These are phyloP conservation scores for Fusarium sp. DNA, from an alignment of 2,329 filamentous ascomycete genomes.

Conservation along the genomic window DNA sequence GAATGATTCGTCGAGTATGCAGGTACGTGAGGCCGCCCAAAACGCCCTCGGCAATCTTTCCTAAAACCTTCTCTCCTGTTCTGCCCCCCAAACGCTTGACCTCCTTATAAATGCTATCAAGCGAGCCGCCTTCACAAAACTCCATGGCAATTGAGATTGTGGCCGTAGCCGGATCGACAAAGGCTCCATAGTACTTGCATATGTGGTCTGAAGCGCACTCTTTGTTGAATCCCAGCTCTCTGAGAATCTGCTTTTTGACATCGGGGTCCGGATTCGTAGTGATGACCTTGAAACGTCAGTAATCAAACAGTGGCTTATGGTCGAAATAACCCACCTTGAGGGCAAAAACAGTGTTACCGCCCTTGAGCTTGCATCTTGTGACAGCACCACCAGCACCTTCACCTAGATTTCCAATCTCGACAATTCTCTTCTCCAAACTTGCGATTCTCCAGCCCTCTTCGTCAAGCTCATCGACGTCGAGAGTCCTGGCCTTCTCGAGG, in stretches of 20 bases:
- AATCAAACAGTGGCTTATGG: neutral
- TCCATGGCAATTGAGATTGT: slow-evolving; percentile 99
- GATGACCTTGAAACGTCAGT: slow-evolving; percentile 75
- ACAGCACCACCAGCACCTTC: slow-evolving; percentile 97
- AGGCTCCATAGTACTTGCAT: slow-evolving; percentile 96
- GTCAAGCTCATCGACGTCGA: slow-evolving; percentile 94
- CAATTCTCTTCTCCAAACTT: slow-evolving; percentile 86
- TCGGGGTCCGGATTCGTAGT: slow-evolving; percentile 98
- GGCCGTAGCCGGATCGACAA: slow-evolving; percentile 93
- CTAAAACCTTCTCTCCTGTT: slow-evolving; percentile 95
- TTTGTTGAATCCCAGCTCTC: slow-evolving; percentile 97
- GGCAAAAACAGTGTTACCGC: slow-evolving; percentile 93
- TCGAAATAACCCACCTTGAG: slow-evolving; percentile 76
- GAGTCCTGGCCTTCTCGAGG: slow-evolving; percentile 80
- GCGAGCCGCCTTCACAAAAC: slow-evolving; percentile 94
- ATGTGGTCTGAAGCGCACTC: slow-evolving; percentile 96
- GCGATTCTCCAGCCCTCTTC: slow-evolving; percentile 96
- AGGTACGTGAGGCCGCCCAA: slow-evolving; percentile 94
- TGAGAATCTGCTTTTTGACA: slow-evolving; percentile 97
- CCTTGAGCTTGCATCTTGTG: slow-evolving; percentile 87
- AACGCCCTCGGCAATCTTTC: slow-evolving; percentile 96
- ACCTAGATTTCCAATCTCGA: slow-evolving; percentile 88
- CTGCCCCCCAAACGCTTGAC: slow-evolving; percentile 94
- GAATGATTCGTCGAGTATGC: slow-evolving; percentile 95
- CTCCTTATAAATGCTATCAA: slow-evolving; percentile 97